Evolutionary conservation across 2,329 filamentous ascomycete species (phyloP).

Genomic region (Aspergillus pseudoglaucus): DNA sequence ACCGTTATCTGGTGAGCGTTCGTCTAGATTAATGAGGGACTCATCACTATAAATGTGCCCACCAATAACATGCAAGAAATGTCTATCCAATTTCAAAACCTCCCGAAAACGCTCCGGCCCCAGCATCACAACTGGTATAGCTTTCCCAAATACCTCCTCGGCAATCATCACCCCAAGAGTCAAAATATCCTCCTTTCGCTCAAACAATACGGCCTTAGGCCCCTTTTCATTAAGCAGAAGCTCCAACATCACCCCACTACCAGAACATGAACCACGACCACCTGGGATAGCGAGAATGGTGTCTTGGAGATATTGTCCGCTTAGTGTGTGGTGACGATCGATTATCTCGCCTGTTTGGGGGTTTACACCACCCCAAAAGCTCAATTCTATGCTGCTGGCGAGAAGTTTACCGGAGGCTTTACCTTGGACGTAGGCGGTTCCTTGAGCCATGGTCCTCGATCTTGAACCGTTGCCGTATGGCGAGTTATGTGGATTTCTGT

Average conservation of each 20-base stretch:
- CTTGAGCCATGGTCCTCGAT: neutral
- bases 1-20: neutral
- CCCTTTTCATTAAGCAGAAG: slow-evolving; percentile 35
- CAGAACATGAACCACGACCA: slow-evolving; percentile 44
- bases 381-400: slow-evolving; percentile 25
- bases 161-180: slow-evolving; percentile 42
- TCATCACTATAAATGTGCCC: neutral
- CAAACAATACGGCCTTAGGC: slow-evolving; percentile 39
- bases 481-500: no score
- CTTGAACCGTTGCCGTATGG: no score
- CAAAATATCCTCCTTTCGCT: slow-evolving; percentile 38
- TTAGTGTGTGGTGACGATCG: slow-evolving; percentile 40
- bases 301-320: slow-evolving; percentile 24
- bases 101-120: slow-evolving; percentile 1
- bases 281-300: slow-evolving; percentile 40
- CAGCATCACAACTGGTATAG: slow-evolving; percentile 35
- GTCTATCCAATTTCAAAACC: slow-evolving; percentile 1
- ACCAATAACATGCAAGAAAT: neutral
- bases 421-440: slow-evolving; percentile 3
- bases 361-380: slow-evolving; percentile 44
- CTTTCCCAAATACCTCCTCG: slow-evolving; percentile 33
- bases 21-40: neutral
- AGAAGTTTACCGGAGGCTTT: slow-evolving; percentile 23
- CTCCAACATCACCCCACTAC: slow-evolving; percentile 42
- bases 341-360: slow-evolving; percentile 37